These are phyloP conservation scores for Tetrahymena elliotti DNA, from an alignment of 73 alveolate species.

Conservation along the genomic window DNA sequence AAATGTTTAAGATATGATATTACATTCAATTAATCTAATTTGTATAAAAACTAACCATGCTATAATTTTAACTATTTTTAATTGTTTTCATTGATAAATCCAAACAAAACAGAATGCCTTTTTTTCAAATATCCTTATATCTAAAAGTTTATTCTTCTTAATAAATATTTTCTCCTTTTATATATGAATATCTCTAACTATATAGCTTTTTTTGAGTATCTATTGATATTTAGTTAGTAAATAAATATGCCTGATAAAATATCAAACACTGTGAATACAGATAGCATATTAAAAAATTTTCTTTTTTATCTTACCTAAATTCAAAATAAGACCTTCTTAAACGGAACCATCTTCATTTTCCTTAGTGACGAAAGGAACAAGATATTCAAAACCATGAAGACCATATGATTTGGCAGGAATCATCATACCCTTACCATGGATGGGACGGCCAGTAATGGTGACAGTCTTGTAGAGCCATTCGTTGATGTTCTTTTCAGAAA, in stretches of 20 bases:
- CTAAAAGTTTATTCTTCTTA: neutral
- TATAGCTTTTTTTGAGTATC: neutral
- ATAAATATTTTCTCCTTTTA: neutral
- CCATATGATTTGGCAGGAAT: slow-evolving; percentile 16
- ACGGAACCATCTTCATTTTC: slow-evolving; percentile 19
- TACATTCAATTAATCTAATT: neutral
- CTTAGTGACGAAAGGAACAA: slow-evolving; percentile 37
- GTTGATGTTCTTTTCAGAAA: slow-evolving; percentile 5
- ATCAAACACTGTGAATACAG: neutral
- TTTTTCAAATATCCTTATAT: neutral
- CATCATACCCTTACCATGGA: slow-evolving; percentile 28
- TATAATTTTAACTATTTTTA: neutral
- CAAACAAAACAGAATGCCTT: neutral
- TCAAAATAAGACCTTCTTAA: slow-evolving; percentile 18
- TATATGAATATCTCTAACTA: neutral
- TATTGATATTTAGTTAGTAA: neutral
- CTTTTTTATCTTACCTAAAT: neutral
- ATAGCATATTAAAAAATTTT: neutral
- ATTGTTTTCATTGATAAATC: neutral
- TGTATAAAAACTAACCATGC: neutral
- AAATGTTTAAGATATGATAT: neutral
- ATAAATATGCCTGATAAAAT: neutral
- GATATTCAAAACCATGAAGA: slow-evolving; percentile 22
- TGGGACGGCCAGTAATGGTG: slow-evolving; percentile 36
- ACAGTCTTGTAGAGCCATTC: slow-evolving; percentile 43